A percentile compares a stretch with the other conserved stretches of the same genome.
phyloP scores from a whole-genome alignment of 2,329 filamentous ascomycete species.

The Thermoascus crustaceus region DNA sequence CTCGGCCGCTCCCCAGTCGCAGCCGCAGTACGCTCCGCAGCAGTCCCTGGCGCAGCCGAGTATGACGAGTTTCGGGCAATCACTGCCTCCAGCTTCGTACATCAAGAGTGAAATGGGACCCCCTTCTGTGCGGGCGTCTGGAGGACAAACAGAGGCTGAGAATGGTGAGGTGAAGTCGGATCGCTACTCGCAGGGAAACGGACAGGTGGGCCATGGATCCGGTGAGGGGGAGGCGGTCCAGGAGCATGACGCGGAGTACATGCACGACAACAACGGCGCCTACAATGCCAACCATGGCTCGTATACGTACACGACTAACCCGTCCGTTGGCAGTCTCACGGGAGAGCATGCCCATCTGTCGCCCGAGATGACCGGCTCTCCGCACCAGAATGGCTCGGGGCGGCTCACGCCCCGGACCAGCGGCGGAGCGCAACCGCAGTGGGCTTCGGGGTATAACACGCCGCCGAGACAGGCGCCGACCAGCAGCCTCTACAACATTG shows the following conservation, averaged over 20 bases:
- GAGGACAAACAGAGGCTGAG: slow-evolving; percentile 52
- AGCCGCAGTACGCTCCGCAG: slow-evolving; percentile 60
- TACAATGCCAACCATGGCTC: slow-evolving; percentile 65
- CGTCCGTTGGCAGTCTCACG: slow-evolving; percentile 57
- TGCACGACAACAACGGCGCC: slow-evolving; percentile 63
- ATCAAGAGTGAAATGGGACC: slow-evolving; percentile 86
- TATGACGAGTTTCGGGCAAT: slow-evolving; percentile 58
- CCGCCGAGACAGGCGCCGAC: slow-evolving; percentile 63
- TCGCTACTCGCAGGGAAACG: slow-evolving; percentile 52
- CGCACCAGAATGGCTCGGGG: slow-evolving; percentile 72
- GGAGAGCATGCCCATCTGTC: slow-evolving; percentile 69
- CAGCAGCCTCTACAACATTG: slow-evolving; percentile 81
- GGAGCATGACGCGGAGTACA: slow-evolving; percentile 69
- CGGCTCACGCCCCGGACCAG: slow-evolving; percentile 79
- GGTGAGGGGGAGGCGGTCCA: slow-evolving; percentile 64
- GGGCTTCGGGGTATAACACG: slow-evolving; percentile 66
- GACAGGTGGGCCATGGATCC: slow-evolving; percentile 46
- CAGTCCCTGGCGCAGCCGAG: slow-evolving; percentile 53
- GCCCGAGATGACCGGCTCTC: slow-evolving; percentile 75
- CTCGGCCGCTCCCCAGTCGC: slow-evolving; percentile 56
- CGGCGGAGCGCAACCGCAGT: slow-evolving; percentile 63
- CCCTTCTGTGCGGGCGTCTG: slow-evolving; percentile 55
- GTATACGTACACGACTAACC: slow-evolving; percentile 67
- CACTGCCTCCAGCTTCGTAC: slow-evolving; percentile 51
- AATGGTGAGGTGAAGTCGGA: slow-evolving; percentile 62